These are phyloP conservation scores for Omphalotus guepiniiformis DNA, from an alignment of 768 basidiomycete genomes.

Conservation along the genomic window DNA sequence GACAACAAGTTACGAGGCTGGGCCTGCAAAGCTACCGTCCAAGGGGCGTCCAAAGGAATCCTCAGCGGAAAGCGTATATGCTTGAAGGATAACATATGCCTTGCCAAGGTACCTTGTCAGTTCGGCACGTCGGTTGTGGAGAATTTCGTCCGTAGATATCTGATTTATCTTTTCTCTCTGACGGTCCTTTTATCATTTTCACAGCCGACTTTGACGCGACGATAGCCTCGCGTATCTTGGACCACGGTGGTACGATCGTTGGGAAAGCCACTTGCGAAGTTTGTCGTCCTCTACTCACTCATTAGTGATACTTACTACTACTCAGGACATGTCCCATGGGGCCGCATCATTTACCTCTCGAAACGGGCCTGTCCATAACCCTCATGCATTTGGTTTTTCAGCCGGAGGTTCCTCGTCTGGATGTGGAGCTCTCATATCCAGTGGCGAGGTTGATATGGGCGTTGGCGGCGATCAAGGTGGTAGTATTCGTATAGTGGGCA, in stretches of 20 bases:
- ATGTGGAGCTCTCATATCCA: constrained; percentile 36
- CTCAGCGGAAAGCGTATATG: constrained; percentile 34
- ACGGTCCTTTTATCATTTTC: not conserved
- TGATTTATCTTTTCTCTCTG: not conserved
- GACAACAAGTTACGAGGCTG: constrained; percentile 30
- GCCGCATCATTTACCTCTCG: constrained; percentile 32
- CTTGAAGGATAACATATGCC: constrained; percentile 38
- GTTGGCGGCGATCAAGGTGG: constrained; percentile 47
- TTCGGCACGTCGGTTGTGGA: constrained; percentile 37
- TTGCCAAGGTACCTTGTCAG: constrained; percentile 37
- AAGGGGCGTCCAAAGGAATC: constrained; percentile 24
- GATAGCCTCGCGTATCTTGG: constrained; percentile 38
- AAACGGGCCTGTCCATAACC: constrained; percentile 38
- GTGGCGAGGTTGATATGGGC: constrained; percentile 37
- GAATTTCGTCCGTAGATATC: constrained; percentile 19
- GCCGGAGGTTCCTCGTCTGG: constrained; percentile 42
- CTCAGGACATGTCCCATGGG: constrained; percentile 29
- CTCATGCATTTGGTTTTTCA: constrained; percentile 36
- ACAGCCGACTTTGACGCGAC: constrained; percentile 36
- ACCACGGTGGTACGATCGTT: constrained; percentile 34
- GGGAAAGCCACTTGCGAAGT: constrained; percentile 37
- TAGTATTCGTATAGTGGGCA: constrained; percentile 31
- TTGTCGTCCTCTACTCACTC: constrained; percentile 8
- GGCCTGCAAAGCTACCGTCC: constrained; percentile 31
- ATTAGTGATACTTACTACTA: not conserved